Base-by-base conservation (phyloP, 768 basidiomycete genomes). In the Leccinum sublutescens region DNA sequence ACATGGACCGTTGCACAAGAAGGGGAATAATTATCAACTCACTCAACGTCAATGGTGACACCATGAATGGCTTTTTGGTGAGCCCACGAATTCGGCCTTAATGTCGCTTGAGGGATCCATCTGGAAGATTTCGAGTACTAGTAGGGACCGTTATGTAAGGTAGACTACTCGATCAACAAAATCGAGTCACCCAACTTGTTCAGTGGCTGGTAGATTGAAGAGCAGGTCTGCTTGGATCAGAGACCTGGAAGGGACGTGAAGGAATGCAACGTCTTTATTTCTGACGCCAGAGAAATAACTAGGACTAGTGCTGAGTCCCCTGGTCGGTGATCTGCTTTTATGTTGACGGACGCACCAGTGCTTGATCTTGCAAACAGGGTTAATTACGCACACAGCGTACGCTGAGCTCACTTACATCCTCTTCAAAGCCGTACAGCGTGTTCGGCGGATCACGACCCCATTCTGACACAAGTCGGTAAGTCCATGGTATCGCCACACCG, bases 201-300 rank as follows among this genome's bases (percentile, higher is more conserved):
- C 93, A 2, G 71, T 85, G 4, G 83, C 77, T 1, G 93, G 91
- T 12, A 95, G 76, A 75, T 95, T 95, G 77, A 93, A 83, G 3
- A 95, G 71, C 48, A 95, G 76, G 71, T 97, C 94, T 2, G 91
- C 94, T 70, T 88, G 79, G 50, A 95, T 81, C 49, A 95, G 75
- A 0, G 87, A 83, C 69, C 85, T 89, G 14, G 86, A 88, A 1
- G 82, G 76, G 12, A 77, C 73, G 67, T 96, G 93, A 59, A 88
- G 82, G 74, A 92, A 93, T 0, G 92, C 90, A 14, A 95, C 83
- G 55, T 95, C 93, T 68, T 90, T 88, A 68, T 91, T 91, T 60
- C 74, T 77, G 66, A 84, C 82, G 1, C 87, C 87, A 10, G 85
- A 77, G 68, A 91, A 90, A 66, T 88, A 89, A 64, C 86, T 87